Conservation (phyloP, 2,329 filamentous ascomycete genomes). For the Pseudogymnoascus sp. region DNA sequence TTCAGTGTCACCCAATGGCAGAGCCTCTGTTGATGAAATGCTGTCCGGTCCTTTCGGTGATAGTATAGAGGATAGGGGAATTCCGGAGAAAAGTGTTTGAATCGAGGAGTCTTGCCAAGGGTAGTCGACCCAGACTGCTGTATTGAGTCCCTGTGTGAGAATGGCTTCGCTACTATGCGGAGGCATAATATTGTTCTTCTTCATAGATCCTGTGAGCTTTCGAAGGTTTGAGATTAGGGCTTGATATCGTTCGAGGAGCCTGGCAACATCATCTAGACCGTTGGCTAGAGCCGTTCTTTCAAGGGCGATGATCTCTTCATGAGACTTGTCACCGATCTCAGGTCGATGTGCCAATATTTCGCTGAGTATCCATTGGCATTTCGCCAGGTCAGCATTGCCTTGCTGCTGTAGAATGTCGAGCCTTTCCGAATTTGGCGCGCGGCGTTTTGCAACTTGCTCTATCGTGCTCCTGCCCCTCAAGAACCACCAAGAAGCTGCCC, state of each 20-base stretch:
- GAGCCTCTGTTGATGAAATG: conserved; percentile 50
- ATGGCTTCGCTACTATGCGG: conserved; percentile 53
- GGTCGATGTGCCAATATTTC: conserved; percentile 37
- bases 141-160: conserved; percentile 71
- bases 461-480: conserved; percentile 69
- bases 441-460: conserved; percentile 62
- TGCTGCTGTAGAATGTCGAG: conserved; percentile 57
- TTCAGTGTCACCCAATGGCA: conserved; percentile 69
- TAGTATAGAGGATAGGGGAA: conserved; percentile 41
- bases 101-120: conserved; percentile 66
- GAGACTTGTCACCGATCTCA: conserved; percentile 29
- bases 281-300: neutral
- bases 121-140: conserved; percentile 74
- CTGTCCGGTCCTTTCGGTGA: conserved; percentile 38
- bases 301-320: neutral
- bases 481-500: conserved; percentile 84
- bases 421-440: conserved; percentile 45
- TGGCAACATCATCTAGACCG: conserved; percentile 28
- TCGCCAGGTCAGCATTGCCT: conserved; percentile 77
- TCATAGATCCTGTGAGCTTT: conserved; percentile 74
- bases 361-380: conserved; percentile 71
- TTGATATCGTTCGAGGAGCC: conserved; percentile 43
- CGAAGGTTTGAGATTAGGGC: conserved; percentile 57
- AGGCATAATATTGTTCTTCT: conserved; percentile 71
- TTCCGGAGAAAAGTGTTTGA: conserved; percentile 60